Evolutionary conservation across 805 yeast species (phyloP).

Genomic region (Candida jianshihensis): DNA sequence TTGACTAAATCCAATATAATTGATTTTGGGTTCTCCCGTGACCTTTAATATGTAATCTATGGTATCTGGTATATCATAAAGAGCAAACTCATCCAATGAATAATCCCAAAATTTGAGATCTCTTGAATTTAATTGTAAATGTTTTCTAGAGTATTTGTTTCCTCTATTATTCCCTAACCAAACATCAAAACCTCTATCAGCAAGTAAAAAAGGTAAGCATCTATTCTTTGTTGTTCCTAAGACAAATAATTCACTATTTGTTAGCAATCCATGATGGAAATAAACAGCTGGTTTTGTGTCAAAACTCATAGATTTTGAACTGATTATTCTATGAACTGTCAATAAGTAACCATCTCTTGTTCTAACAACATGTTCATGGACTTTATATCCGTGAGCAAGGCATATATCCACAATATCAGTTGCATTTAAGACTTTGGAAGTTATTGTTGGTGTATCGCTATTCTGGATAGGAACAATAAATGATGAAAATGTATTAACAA

Average conservation of each 20-base stretch:
- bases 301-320: background rate
- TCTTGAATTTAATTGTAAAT: conserved; percentile 15
- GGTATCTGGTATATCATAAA: conserved; percentile 81
- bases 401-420: conserved; percentile 46
- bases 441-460: no score
- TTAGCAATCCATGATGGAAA: conserved; percentile 78
- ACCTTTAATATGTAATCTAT: conserved; percentile 61
- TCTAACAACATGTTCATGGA: conserved; percentile 59
- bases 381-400: conserved; percentile 49
- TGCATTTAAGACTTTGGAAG: conserved; percentile 9
- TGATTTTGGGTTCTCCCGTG: conserved; percentile 38
- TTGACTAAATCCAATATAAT: conserved; percentile 86
- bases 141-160: conserved; percentile 68
- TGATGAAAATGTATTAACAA: background rate
- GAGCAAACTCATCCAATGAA: conserved; percentile 85
- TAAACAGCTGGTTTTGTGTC: conserved; percentile 43
- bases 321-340: conserved; percentile 52
- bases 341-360: conserved; percentile 67
- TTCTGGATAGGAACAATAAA: no score
- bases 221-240: conserved; percentile 40
- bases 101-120: conserved; percentile 75
- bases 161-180: conserved; percentile 94
- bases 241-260: conserved; percentile 56
- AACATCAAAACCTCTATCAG: conserved; percentile 84
- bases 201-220: conserved; percentile 63